These are phyloP conservation scores for Thermomucor indicae-seudaticae DNA, from an alignment of 371 early-diverging fungal species.

Conservation along the genomic window DNA sequence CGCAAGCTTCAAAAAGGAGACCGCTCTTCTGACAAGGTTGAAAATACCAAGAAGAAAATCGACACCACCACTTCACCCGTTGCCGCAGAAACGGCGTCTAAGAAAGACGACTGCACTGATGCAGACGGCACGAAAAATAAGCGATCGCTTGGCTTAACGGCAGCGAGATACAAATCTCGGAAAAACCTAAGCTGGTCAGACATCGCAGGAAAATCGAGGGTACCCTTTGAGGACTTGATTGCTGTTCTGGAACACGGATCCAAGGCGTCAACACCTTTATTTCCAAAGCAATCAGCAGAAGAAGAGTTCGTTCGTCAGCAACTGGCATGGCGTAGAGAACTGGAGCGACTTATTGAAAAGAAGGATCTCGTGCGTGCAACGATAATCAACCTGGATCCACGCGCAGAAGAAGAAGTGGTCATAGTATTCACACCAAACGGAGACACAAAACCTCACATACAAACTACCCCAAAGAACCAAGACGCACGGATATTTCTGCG, in stretches of 20 bases:
- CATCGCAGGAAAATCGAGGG: constrained; percentile 43
- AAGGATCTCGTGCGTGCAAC: constrained; percentile 65
- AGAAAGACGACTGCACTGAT: constrained; percentile 4
- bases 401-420: constrained; percentile 66
- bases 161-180: constrained; percentile 39
- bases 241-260: constrained; percentile 61
- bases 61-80: background rate
- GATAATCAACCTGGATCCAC: constrained; percentile 67
- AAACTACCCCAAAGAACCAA: constrained; percentile 76
- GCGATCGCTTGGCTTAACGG: constrained; percentile 42
- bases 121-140: constrained; percentile 19
- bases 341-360: constrained; percentile 68
- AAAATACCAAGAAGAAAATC: constrained; percentile 3
- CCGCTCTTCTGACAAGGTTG: background rate
- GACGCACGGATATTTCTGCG: constrained; percentile 78
- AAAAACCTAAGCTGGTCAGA: constrained; percentile 42
- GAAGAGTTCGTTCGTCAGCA: constrained; percentile 81
- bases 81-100: background rate
- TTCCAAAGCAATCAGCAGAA: constrained; percentile 73
- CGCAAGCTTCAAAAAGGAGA: background rate
- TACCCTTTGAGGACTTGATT: constrained; percentile 61
- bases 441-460: constrained; percentile 48
- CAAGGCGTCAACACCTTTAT: constrained; percentile 62
- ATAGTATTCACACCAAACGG: constrained; percentile 75
- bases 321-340: constrained; percentile 70